Conservation (phyloP, 768 basidiomycete species). For the Boletus rex-veris region DNA sequence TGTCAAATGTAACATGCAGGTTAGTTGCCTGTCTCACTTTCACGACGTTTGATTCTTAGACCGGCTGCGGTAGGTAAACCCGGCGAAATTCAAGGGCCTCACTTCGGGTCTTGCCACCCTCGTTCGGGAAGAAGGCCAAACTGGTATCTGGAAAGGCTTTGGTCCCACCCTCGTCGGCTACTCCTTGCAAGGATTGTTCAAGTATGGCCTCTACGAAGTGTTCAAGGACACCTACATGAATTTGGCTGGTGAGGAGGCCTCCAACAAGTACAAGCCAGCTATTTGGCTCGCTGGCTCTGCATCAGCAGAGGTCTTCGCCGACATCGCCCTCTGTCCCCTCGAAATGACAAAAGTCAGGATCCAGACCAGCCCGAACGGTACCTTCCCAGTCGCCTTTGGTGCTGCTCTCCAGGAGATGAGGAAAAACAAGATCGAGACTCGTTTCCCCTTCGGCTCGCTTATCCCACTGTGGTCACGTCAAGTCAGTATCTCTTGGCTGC, state of each 20-base stretch:
- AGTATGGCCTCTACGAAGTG: constrained; percentile 95
- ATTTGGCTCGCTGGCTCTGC: constrained; percentile 52
- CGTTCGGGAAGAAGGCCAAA: constrained; percentile 75
- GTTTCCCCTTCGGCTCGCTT: constrained; percentile 82
- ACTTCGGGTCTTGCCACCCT: constrained; percentile 58
- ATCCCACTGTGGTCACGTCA: constrained; percentile 88
- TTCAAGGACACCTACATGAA: constrained; percentile 96
- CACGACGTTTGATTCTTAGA: not conserved
- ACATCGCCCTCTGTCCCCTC: constrained; percentile 91
- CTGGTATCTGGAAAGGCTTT: constrained; percentile 91
- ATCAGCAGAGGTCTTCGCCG: constrained; percentile 93
- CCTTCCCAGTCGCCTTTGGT: constrained; percentile 75
- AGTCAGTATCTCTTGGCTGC: constrained; percentile 32
- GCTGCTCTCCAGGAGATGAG: constrained; percentile 72
- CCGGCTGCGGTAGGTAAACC: constrained; percentile 56
- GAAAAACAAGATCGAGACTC: constrained; percentile 62
- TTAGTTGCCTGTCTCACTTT: constrained; percentile 24
- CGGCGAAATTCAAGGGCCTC: constrained; percentile 70
- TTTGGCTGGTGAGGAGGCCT: constrained; percentile 73
- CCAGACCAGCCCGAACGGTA: constrained; percentile 70
- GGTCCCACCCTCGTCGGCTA: constrained; percentile 92
- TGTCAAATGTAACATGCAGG: constrained; percentile 92
- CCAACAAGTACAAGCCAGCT: constrained; percentile 21
- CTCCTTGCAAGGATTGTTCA: constrained; percentile 96
- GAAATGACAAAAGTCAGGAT: constrained; percentile 95